Conservation (phyloP, 225 moss, liverwort and hornwort species). For the Rhytidiadelphus loreus region DNA sequence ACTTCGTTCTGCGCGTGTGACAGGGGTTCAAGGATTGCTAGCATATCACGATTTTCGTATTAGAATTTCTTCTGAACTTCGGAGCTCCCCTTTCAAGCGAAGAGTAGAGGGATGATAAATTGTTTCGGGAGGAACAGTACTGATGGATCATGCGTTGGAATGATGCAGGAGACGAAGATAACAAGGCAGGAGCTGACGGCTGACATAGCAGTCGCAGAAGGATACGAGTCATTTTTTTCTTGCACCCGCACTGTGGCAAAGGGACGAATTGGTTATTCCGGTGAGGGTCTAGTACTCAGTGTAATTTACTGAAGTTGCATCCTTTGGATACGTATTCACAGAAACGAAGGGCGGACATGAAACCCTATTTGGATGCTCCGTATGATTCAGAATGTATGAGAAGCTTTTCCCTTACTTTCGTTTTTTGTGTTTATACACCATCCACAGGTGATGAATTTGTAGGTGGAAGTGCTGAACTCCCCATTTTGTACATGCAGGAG, state of each 20-base stretch:
- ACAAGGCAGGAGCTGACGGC: constrained; percentile 79
- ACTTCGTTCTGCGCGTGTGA: not conserved
- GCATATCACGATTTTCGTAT: not conserved
- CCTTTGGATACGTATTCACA: not conserved
- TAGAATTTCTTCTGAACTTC: not conserved
- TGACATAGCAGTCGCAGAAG: constrained; percentile 70
- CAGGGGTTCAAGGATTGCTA: not conserved
- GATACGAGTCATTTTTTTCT: constrained; percentile 96
- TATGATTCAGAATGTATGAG: not conserved
- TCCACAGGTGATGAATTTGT: not conserved
- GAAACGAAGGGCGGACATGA: not conserved
- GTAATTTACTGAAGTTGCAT: not conserved
- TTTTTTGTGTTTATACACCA: not conserved
- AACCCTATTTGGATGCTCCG: not conserved
- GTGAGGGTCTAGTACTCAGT: constrained; percentile 10
- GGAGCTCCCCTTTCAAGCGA: not conserved
- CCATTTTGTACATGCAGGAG: constrained; percentile 41
- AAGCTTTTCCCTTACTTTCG: not conserved
- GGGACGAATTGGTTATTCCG: constrained; percentile 69
- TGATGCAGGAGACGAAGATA: constrained; percentile 70
- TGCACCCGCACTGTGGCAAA: constrained; percentile 68
- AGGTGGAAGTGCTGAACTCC: not conserved
- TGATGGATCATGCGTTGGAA: not conserved
- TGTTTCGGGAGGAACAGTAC: not conserved
- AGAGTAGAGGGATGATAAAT: not conserved